Percentiles rank a stretch among this genome's conserved stretches.
phyloP scores from a whole-genome alignment of 2,329 filamentous ascomycete species.

The Hypoxylon sp. region DNA sequence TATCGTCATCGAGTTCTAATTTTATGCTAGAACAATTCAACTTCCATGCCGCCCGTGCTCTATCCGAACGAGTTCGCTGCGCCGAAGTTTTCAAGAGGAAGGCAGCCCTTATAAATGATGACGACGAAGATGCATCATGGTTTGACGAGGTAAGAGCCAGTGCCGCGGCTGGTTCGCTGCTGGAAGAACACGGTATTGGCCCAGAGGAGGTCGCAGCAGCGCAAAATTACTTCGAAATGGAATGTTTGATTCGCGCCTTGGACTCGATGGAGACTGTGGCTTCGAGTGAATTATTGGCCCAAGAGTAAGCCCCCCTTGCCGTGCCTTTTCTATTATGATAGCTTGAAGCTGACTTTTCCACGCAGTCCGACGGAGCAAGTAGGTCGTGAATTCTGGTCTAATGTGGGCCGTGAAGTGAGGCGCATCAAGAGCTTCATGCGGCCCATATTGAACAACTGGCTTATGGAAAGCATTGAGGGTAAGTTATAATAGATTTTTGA shows the following conservation, averaged over 20 bases:
- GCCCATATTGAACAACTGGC: constrained; percentile 76
- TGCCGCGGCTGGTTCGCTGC: constrained; percentile 46
- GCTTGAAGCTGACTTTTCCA: constrained; percentile 51
- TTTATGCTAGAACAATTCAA: constrained; percentile 62
- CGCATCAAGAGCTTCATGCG: constrained; percentile 70
- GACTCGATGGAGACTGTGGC: constrained; percentile 78
- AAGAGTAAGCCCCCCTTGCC: constrained; percentile 63
- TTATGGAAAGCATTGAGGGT: constrained; percentile 71
- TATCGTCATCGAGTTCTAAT: constrained; percentile 19
- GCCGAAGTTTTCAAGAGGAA: constrained; percentile 62
- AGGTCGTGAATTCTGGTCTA: constrained; percentile 65
- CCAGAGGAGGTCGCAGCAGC: constrained; percentile 66
- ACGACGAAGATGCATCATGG: constrained; percentile 55
- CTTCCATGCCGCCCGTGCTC: constrained; percentile 68
- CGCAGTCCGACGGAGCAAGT: constrained; percentile 54
- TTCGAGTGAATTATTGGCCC: constrained; percentile 66
- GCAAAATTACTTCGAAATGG: constrained; percentile 77
- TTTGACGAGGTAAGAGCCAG: constrained; percentile 52
- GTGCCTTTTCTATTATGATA: neutral
- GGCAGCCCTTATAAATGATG: constrained; percentile 52
- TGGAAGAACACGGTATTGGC: constrained; percentile 57
- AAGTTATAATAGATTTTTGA: constrained; percentile 48
- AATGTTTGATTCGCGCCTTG: constrained; percentile 75
- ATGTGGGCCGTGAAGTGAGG: constrained; percentile 70
- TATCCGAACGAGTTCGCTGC: constrained; percentile 68